Percentiles rank a stretch among this genome's conserved stretches.
phyloP scores from a whole-genome alignment of 2,329 filamentous ascomycete genomes.

The Bertia moriformis region DNA sequence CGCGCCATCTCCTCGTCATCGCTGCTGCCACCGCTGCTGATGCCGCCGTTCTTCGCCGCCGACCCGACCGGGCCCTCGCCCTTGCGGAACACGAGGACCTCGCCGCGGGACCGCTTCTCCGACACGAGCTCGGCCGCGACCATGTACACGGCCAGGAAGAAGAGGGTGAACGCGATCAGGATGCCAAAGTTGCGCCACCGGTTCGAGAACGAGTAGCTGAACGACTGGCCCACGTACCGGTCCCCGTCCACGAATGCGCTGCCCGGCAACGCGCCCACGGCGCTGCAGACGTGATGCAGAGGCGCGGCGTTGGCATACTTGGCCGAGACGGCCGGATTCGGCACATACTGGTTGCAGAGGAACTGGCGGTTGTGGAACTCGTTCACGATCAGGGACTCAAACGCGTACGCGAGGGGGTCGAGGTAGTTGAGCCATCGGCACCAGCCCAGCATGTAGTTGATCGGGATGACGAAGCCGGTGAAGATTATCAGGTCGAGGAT shows the following conservation, averaged over 20 bases:
- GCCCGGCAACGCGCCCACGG: conserved; percentile 57
- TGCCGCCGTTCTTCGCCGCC: too few relatives aligned
- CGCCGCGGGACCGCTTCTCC: conserved; percentile 67
- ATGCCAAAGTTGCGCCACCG: conserved; percentile 80
- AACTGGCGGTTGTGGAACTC: conserved; percentile 46
- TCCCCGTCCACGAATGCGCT: conserved; percentile 47
- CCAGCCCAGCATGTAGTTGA: conserved; percentile 60
- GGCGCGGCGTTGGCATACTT: conserved; percentile 59
- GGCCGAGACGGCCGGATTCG: conserved; percentile 53
- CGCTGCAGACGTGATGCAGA: conserved; percentile 66
- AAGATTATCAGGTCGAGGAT: conserved; percentile 74
- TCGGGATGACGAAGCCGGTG: conserved; percentile 73
- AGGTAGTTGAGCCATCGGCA: conserved; percentile 69
- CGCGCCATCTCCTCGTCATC: background rate
- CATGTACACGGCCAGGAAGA: conserved; percentile 64
- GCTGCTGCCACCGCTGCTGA: background rate
- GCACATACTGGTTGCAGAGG: conserved; percentile 54
- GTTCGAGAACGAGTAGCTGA: conserved; percentile 49
- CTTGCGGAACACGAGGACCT: conserved; percentile 55
- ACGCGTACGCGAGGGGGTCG: conserved; percentile 61
- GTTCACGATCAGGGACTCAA: conserved; percentile 71
- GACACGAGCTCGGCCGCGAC: conserved; percentile 66
- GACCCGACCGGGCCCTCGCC: conserved; percentile 40
- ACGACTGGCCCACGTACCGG: conserved; percentile 55
- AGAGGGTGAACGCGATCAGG: conserved; percentile 58